Evolutionary conservation across 495 filamentous ascomycete genomes (phyloP), one percentile per base, ranked within the genome.

Genomic region (Lophiostoma macrostomum): DNA sequence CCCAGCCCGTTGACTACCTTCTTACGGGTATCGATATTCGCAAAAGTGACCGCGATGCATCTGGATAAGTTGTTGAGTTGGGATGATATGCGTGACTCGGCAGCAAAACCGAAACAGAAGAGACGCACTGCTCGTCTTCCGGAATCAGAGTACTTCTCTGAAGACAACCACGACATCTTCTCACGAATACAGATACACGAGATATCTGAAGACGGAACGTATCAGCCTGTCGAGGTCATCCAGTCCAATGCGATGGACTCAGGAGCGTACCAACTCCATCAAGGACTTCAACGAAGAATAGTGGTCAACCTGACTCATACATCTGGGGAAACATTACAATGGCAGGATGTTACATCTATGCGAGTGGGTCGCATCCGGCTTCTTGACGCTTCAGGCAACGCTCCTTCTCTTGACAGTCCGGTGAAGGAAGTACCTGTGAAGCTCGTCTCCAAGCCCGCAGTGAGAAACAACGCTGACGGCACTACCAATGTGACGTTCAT

Each of bases 41-140:
- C 94, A 23, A 85, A 84, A 58, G 88, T 96, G 40, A 91, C 87
- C 13, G 72, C 83, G 0, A 95, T 96, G 86, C 93, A 99, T 67
- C 79, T 99, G 5, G 93, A 99, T 65, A 97, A 95, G 69, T 76
- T 99, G 29, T 79, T 99, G 4, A 97, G 94, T 69, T 99, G 93
- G 93, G 93, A 99, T 68, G 94, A 96, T 64, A 96, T 99, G 82
- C 80, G 90, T 37, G 91, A 97, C 63, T 77, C 82, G 10, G 73
- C 74, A n/a, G 66, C 72, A 0, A 71, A 71, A 37, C 76, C 80
- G 53, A 81, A 84, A 61, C 75, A 77, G 25, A 86, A 84, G 63
- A 46, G 66, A 3, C 44, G 54, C 13, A 74, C 74, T 29, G 81
- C 90, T 5, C 77, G 93, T 18, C 81, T 99, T 58, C 83, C 87